Base-by-base conservation (phyloP, 345 rosid species). In the Salix brachista region DNA sequence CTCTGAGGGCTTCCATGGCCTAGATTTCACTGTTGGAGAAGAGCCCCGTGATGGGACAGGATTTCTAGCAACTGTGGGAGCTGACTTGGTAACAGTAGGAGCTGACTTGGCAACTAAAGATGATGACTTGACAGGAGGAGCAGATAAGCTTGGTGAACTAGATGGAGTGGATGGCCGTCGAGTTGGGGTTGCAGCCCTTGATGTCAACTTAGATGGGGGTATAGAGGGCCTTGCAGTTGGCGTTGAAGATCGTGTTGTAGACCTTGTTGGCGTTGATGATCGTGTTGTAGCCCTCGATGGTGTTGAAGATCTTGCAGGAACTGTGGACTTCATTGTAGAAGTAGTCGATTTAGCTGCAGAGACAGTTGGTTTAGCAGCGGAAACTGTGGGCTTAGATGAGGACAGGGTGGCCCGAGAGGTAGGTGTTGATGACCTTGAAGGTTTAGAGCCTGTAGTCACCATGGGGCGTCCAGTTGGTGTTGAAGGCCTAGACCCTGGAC, bases 1-100 rank as follows among this genome's bases (percentile, higher is more conserved):
- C 82, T 93, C 94, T n/a, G 98, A 91, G 26, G 97, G 99, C 81
- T 92, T 96, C 99, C 99, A 96, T 70, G 97, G 91, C 75, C 96
- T 87, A 75, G 97, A 83, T 84, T 89, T 93, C 73, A 82, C 86
- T 6, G 92, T 86, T 21, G 95, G 98, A 76, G 99, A 93, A 67
- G 90, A 78, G 52, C 86, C 97, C 58, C 90, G 92, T n/a, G 97
- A 90, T 75, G 89, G 74, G 67, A 80, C 85, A 39, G 88, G 84
- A 79, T 41, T 72, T 72, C 58, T 72, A 25, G 67, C 54, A 25
- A 23, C 46, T 65, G 81, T n/a, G 16, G 71, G 72, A 26, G 77
- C 67, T 65, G 67, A 25, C 66, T 66, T 78, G 65, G 67, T 67
- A 52, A 78, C 48, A 25, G 76, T 13, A 56, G 76, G 23, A 72